Evolutionary conservation across 768 basidiomycete species (phyloP).

Genomic region (Tulasnella sp.): DNA sequence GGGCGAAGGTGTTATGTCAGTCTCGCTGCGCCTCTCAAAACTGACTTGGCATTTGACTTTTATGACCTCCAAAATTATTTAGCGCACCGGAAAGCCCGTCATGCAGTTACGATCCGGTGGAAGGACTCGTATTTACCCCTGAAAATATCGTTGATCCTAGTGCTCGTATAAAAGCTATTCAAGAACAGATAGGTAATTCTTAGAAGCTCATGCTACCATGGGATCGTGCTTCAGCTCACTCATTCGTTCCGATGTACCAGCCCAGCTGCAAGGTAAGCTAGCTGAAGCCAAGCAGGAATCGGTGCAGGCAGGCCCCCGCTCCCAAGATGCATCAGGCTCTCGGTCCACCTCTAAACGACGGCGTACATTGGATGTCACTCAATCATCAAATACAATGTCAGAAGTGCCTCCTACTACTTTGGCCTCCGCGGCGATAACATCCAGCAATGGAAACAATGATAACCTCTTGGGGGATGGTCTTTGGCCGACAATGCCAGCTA

Average conservation of each 20-base stretch:
- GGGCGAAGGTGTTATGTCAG: background rate
- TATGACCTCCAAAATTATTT: background rate
- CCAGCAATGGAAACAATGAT: no score
- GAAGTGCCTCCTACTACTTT: no score
- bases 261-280: slow-evolving; percentile 11
- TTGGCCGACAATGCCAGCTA: no score
- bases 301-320: background rate
- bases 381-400: no score
- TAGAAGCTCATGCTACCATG: no score
- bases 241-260: no score
- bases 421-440: no score
- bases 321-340: background rate
- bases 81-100: background rate
- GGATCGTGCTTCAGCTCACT: no score
- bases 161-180: background rate
- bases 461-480: no score
- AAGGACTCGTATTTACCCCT: slow-evolving; percentile 7
- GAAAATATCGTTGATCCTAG: slow-evolving; percentile 3
- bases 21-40: background rate
- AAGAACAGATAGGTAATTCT: slow-evolving; percentile 8
- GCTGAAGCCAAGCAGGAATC: slow-evolving; percentile 3
- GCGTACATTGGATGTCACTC: no score
- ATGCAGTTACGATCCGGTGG: slow-evolving; percentile 10
- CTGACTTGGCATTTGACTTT: background rate
- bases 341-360: background rate